Base-by-base conservation (phyloP, 139 green algal genomes). In the Chlorella vulgaris region DNA sequence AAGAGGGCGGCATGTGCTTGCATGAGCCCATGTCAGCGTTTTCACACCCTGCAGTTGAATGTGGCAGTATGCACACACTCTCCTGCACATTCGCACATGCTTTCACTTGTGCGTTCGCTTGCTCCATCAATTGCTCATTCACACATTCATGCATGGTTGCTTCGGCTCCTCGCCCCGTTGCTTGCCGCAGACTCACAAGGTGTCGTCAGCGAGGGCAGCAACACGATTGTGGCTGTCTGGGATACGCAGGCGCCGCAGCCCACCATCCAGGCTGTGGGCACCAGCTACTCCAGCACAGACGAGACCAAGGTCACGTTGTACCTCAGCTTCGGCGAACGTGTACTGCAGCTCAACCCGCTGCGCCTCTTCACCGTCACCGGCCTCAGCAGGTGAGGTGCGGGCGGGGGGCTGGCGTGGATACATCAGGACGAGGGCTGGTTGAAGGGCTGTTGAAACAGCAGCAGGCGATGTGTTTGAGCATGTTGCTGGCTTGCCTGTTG, bases 311-410 rank as follows among this genome's bases (percentile, higher is more conserved):
- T 53, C 24, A 38, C 67, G 38, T 26, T 53, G 67, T 38, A 36
- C 31, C 42, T 70, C 33, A 33, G 28, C 33, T 70, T 70, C 43
- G 63, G 31, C 13, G 35, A 70, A 33, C 63, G 63, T 3, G 63
- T 70, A 33, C 33, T 70, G 63, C 29, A 70, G 63, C 63, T 70
- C 29, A 70, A 70, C 63, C 63, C 63, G 63, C 33, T 70, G 31
- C 33, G 35, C 63, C 63, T 70, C 31, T 70, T 70, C 31, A 47
- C 33, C 2, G 63, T 8, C 3, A 28, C 31, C 1, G 63, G 67
- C 26, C 3, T 55, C 19, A 28, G 24, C 38, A 36, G 67, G 38
- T 55, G 67, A 6, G 39, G 5, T 31, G 55, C 55, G 28, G 55
- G 21, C 55, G 15, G 47, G 10, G 47, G 15, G 47, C 10, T 10